A percentile compares a stretch with the other conserved stretches of the same genome.
Conservation (phyloP, 148 eudicot species). For the Vaccinium myrtillus region DNA sequence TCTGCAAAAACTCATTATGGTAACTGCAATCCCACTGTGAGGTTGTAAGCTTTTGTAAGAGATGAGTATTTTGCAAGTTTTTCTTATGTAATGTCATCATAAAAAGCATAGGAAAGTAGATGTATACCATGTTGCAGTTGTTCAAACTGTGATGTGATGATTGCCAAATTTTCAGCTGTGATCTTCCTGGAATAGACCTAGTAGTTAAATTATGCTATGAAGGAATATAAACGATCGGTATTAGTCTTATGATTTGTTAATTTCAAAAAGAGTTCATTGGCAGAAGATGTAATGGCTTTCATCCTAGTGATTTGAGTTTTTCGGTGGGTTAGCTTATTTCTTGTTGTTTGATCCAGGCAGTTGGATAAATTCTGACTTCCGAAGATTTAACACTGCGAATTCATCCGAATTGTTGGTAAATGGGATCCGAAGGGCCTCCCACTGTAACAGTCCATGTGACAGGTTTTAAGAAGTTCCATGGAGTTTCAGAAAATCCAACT, state of each 20-base stretch:
- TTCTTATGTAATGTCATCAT: too few relatives aligned
- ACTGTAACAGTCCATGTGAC: constrained; percentile 77
- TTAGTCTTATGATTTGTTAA: not conserved
- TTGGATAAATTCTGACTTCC: constrained; percentile 15
- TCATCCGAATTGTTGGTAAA: constrained; percentile 34
- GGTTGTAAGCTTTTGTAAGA: too few relatives aligned
- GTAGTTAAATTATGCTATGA: not conserved
- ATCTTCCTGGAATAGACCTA: not conserved
- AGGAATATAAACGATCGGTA: not conserved
- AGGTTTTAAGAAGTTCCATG: constrained; percentile 91
- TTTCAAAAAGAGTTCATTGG: not conserved
- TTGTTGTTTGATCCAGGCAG: constrained; percentile 37
- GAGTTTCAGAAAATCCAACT: constrained; percentile 95
- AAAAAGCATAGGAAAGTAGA: not conserved
- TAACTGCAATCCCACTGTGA: not conserved
- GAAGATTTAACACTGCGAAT: constrained; percentile 21
- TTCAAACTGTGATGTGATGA: not conserved
- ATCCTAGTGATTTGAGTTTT: not conserved
- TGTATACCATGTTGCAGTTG: not conserved
- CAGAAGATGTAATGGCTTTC: not conserved
- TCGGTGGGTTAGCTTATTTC: not conserved
- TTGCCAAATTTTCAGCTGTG: not conserved
- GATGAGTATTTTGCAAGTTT: too few relatives aligned
- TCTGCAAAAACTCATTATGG: not conserved
- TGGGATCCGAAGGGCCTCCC: constrained; percentile 98